Base-by-base conservation (phyloP, 2,329 filamentous ascomycete species). In the Microsporum ferrugineum region DNA sequence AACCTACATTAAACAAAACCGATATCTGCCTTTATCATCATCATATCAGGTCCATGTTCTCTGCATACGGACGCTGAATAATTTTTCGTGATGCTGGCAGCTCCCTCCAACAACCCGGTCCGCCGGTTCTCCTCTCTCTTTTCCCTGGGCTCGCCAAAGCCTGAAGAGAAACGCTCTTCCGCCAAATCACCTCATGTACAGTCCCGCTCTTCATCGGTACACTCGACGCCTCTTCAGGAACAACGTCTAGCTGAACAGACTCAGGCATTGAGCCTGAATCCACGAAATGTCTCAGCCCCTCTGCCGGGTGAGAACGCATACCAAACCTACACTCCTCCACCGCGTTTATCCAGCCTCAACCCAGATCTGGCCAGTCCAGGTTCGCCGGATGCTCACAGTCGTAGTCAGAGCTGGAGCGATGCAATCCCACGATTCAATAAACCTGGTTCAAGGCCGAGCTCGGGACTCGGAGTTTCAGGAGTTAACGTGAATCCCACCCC, bases 41-140 rank as follows among this genome's bases (percentile, higher is more conserved):
- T n/a, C 12, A 10, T n/a, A 33, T 17, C 29, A 31, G 6, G 49
- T 31, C 49, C 29, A 53, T 53, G 49, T 34, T 17, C 27, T 17
- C 49, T 53, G 31, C 49, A 33, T 29, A 7, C 27, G 5, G 29
- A 33, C 49, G 17, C 27, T 34, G 49, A 53, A 43, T 33, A 6
- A 31, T 34, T 27, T 12, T 29, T 53, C 49, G 39, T 33, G 2
- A 65, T 64, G 63, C 49, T 76, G 66, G 75, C 73, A 31, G 71
- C 74, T 68, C 74, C 73, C 58, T 70, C 71, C 61, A 76, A 75
- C 66, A 74, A 38, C 7, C 38, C 74, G 61, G 75, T 73, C 61
- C 76, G 73, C 68, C 75, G 75, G 62, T 75, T 78, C 61, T 77
- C 76, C 8, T 78, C 76, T 41, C 71, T 78, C 53, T 77, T 78